Percentiles rank a stretch among this genome's conserved stretches.
Conservation (phyloP, 2,329 filamentous ascomycete genomes). For the Gaeumannomyces sp. region DNA sequence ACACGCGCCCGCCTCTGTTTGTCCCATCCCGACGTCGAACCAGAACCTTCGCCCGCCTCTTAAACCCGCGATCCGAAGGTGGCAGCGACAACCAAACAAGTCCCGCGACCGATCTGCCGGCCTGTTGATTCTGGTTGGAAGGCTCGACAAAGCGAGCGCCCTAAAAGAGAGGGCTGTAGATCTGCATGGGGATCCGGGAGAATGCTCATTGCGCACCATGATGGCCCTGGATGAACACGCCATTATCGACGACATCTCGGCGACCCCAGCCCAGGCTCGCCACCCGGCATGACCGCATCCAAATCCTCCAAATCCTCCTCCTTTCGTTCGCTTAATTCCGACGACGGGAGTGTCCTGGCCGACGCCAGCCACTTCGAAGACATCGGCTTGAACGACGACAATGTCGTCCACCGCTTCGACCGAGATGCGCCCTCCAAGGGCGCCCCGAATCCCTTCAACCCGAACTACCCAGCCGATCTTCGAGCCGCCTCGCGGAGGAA, state of each 20-base stretch:
- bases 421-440: constrained; percentile 31
- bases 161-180: neutral
- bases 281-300: constrained; percentile 71
- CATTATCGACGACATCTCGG: constrained; percentile 29
- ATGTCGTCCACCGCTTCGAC: constrained; percentile 27
- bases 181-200: neutral
- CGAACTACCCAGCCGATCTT: constrained; percentile 38
- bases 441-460: constrained; percentile 42
- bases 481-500: constrained; percentile 26
- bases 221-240: constrained; percentile 36
- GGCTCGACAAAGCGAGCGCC: neutral
- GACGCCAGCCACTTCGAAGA: constrained; percentile 88
- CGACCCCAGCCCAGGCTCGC: constrained; percentile 53
- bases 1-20: neutral
- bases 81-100: neutral
- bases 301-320: constrained; percentile 91
- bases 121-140: neutral
- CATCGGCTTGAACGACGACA: constrained; percentile 76
- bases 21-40: neutral
- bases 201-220: constrained; percentile 14
- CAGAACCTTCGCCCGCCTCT: neutral
- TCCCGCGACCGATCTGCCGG: neutral
- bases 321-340: constrained; percentile 71
- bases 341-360: constrained; percentile 62
- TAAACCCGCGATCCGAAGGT: neutral